Evolutionary conservation across 805 yeast genomes (phyloP).

Genomic region (Monosporozyma aquatica): DNA sequence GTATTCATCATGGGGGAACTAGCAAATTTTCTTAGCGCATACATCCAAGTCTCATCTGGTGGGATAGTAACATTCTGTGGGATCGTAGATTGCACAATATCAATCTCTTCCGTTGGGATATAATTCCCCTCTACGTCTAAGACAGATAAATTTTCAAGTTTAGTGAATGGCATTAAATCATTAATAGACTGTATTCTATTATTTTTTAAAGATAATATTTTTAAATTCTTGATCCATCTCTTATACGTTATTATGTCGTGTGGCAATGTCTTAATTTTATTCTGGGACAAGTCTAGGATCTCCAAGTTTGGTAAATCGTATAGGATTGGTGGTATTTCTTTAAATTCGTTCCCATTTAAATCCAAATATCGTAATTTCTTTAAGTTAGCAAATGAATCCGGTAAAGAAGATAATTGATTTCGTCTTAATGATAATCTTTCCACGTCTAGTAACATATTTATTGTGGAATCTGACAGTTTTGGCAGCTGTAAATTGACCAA

Average conservation of each 20-base stretch:
- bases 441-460: conserved; percentile 32
- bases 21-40: conserved; percentile 20
- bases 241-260: conserved; percentile 27
- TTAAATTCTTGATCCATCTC: conserved; percentile 36
- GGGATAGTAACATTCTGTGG: conserved; percentile 33
- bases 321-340: conserved; percentile 43
- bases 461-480: conserved; percentile 32
- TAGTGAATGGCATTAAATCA: conserved; percentile 46
- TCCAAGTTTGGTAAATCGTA: conserved; percentile 39
- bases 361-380: conserved; percentile 50
- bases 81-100: conserved; percentile 31
- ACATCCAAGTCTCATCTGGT: conserved; percentile 32
- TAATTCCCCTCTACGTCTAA: conserved; percentile 51
- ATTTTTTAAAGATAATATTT: conserved; percentile 51
- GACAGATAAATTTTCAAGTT: conserved; percentile 43
- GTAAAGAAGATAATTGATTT: conserved; percentile 41
- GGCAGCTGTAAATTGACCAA: conserved; percentile 34
- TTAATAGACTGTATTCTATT: conserved; percentile 40
- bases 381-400: conserved; percentile 38
- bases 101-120: conserved; percentile 47
- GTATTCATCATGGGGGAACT: not conserved
- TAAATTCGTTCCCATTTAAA: conserved; percentile 50
- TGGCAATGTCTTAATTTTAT: conserved; percentile 44
- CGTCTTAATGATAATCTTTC: conserved; percentile 47
- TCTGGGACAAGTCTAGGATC: conserved; percentile 56